Conservation (phyloP, 352 stramenopile genomes). For the Globisporangium camurandrum region DNA sequence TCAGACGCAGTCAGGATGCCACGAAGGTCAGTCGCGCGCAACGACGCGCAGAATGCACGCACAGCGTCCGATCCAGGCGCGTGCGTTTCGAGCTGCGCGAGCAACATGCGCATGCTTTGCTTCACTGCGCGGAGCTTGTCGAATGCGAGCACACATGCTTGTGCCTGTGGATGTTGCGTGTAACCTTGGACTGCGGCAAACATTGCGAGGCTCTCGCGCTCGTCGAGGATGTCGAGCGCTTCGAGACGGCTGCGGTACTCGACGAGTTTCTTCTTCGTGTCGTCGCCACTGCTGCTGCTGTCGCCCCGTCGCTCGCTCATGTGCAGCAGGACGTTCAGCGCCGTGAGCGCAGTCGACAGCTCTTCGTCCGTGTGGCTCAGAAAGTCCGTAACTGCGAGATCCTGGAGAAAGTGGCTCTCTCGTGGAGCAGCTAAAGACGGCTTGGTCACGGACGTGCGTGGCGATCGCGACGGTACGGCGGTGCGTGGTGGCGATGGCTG, state of each 20-base stretch:
- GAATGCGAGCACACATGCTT: conserved; percentile 36
- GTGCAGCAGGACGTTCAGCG: conserved; percentile 58
- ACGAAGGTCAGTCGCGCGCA: conserved; percentile 32
- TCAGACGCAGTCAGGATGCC: conserved; percentile 12
- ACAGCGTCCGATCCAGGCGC: conserved; percentile 39
- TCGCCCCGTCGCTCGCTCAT: conserved; percentile 53
- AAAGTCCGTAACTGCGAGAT: conserved; percentile 61
- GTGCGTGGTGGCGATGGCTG: neutral
- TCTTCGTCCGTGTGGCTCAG: conserved; percentile 67
- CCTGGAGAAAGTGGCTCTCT: conserved; percentile 52
- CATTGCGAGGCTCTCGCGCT: conserved; percentile 45
- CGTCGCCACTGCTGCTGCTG: conserved; percentile 21
- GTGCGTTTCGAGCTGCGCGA: conserved; percentile 46
- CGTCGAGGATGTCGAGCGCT: conserved; percentile 57
- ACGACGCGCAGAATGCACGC: conserved; percentile 32
- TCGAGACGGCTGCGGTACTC: conserved; percentile 63
- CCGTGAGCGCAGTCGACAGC: conserved; percentile 67
- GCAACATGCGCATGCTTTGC: conserved; percentile 44
- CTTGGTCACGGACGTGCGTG: too few species aligned
- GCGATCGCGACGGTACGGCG: too few species aligned
- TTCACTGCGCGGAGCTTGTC: conserved; percentile 45
- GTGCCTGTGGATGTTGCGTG: conserved; percentile 14
- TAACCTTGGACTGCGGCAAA: conserved; percentile 26
- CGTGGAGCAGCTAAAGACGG: neutral
- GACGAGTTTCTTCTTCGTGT: conserved; percentile 46